Percentiles rank a stretch among this genome's conserved stretches.
Evolutionary conservation across 164 flowering plant species (phyloP).

Genomic region (Liquidambar formosana): DNA sequence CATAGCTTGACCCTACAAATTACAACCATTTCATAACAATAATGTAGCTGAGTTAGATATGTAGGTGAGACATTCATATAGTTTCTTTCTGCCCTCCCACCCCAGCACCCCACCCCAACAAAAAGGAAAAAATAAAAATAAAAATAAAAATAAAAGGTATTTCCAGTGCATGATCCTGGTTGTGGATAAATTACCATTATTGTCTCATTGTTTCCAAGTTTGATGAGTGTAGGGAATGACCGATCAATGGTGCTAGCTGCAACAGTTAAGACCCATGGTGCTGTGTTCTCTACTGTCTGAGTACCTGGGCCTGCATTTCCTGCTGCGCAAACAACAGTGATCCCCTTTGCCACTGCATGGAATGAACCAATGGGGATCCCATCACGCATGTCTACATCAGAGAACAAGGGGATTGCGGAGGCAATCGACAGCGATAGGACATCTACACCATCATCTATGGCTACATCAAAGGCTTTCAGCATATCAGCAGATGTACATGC

Average conservation of each 20-base stretch:
- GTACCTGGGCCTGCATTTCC: constrained; percentile 35
- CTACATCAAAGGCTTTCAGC: constrained; percentile 39
- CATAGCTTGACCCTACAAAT: constrained; percentile 27
- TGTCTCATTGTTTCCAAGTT: constrained; percentile 36
- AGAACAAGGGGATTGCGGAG: constrained; percentile 14
- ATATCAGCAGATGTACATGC: constrained; percentile 33
- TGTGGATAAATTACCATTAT: constrained; percentile 18
- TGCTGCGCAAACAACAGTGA: constrained; percentile 38
- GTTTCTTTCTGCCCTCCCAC: no score
- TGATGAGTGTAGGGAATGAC: constrained; percentile 27
- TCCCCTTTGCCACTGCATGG: constrained; percentile 38
- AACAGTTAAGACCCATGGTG: constrained; percentile 48
- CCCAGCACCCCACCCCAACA: no score
- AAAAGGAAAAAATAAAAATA: no score
- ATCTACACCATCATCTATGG: constrained; percentile 51
- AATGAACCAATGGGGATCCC: constrained; percentile 35
- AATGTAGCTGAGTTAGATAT: background rate
- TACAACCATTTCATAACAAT: no score
- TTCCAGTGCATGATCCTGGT: no score
- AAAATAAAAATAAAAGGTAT: no score
- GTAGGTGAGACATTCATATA: no score
- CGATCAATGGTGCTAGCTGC: constrained; percentile 45
- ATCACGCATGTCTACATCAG: constrained; percentile 33
- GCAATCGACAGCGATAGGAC: constrained; percentile 43
- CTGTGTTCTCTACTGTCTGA: constrained; percentile 28